Percentiles rank a stretch among this genome's conserved stretches.
Evolutionary conservation across 768 basidiomycete species (phyloP).

Genomic region (Suillus cothurnatus): DNA sequence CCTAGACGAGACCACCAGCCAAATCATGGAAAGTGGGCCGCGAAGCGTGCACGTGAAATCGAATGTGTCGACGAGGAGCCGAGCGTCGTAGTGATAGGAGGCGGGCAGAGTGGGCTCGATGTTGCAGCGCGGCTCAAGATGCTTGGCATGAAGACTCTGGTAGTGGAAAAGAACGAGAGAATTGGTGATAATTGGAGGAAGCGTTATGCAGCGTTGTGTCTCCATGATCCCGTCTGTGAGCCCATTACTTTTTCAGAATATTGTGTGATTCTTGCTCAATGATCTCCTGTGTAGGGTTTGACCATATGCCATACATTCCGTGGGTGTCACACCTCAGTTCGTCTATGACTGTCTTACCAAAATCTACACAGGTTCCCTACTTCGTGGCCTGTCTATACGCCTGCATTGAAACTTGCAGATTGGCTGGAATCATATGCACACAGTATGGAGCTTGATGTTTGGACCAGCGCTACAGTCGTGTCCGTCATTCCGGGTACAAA

Average conservation of each 20-base stretch:
- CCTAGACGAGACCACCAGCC: slow-evolving; percentile 44
- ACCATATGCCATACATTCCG: slow-evolving; percentile 58
- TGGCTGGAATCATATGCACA: slow-evolving; percentile 70
- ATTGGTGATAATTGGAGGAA: slow-evolving; percentile 36
- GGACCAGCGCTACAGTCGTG: slow-evolving; percentile 49
- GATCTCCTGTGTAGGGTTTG: slow-evolving; percentile 37
- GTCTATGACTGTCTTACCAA: not conserved
- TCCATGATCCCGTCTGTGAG: slow-evolving; percentile 36
- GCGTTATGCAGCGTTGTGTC: slow-evolving; percentile 51
- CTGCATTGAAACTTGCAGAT: slow-evolving; percentile 59
- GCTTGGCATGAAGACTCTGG: slow-evolving; percentile 21
- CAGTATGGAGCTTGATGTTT: slow-evolving; percentile 61
- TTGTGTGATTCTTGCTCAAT: not conserved
- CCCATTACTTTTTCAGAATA: not conserved
- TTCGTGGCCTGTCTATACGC: slow-evolving; percentile 60
- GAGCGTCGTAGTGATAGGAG: slow-evolving; percentile 52
- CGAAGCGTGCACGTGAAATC: slow-evolving; percentile 27
- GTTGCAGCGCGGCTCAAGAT: slow-evolving; percentile 56
- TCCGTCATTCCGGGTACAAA: slow-evolving; percentile 32
- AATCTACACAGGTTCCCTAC: slow-evolving; percentile 48
- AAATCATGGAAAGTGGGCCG: slow-evolving; percentile 34
- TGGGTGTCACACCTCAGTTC: slow-evolving; percentile 29
- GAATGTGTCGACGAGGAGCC: slow-evolving; percentile 46
- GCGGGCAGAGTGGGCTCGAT: slow-evolving; percentile 56
- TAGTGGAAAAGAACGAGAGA: slow-evolving; percentile 28